Base-by-base conservation (phyloP, 208 protist species). In the Acanthamoeba triangularis region DNA sequence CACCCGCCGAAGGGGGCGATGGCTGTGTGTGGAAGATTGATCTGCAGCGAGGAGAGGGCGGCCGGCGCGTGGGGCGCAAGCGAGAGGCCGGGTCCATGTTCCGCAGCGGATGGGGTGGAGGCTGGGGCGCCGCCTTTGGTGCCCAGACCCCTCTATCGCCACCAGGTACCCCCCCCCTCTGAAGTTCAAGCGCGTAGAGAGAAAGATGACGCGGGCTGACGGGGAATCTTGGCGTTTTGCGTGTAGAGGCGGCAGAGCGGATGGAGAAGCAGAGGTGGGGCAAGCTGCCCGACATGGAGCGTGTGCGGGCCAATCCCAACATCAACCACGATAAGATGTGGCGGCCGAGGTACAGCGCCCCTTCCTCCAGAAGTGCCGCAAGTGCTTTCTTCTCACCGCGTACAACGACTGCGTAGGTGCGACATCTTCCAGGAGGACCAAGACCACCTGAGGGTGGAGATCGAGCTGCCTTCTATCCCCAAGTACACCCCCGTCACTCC, bases 401-500 rank as follows among this genome's bases (percentile, higher is more conserved):
- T 41, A 3, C 37, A 41, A 41, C 37, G 37, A 1, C 1, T 41
- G 37, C 37, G 37, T 23, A 44, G 74, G 14, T 44, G 41, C 11
- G 74, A 84, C 25, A 84, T 84, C 33, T 84, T 54, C 30, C 74
- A 54, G 44, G 74, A 84, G 74, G 74, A 84, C 74, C 30, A 18
- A 0, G 11, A 35, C 16, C 74, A 84, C 30, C 44, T 84, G 30
- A 30, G 74, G n/a, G 74, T 84, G 35, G 74, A 84, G 23, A 84
- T 84, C 16, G 74, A 84, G 44, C 8, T 84, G 41, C 74, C 74
- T 4, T 44, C 35, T 18, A 41, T 84, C 13, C 74, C 74, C 74
- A 84, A 84, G 74, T 84, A 49, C 35, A 23, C 49, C n/a, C n/a
- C n/a, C n/a, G n/a, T n/a, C n/a, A n/a, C n/a, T n/a, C n/a, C n/a